phyloP scores from a whole-genome alignment of 441 rosid genomes.

The Biscutella auriculata region DNA sequence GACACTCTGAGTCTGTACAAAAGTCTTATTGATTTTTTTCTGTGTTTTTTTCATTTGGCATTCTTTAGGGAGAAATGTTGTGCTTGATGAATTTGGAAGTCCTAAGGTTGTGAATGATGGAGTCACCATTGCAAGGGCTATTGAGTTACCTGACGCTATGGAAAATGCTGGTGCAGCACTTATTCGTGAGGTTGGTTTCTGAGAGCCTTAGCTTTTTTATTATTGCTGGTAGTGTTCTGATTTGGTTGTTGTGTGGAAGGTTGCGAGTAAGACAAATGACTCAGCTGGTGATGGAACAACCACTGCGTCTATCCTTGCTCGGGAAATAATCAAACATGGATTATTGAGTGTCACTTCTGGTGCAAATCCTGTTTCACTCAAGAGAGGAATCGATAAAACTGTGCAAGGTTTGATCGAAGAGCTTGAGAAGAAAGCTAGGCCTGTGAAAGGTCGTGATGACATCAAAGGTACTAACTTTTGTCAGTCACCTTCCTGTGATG shows the following conservation, averaged over 20 bases:
- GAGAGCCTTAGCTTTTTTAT: not conserved
- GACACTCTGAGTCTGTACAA: not conserved
- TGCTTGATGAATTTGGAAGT: conserved; percentile 81
- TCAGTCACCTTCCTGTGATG: not conserved
- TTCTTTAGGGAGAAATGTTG: conserved; percentile 82
- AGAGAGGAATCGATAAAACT: conserved; percentile 86
- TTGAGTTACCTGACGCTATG: conserved; percentile 81
- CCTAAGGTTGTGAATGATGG: conserved; percentile 97
- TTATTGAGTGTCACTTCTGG: conserved; percentile 82
- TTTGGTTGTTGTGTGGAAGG: conserved; percentile 33
- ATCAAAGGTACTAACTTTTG: conserved; percentile 44
- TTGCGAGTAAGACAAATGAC: conserved; percentile 96
- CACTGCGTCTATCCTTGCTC: conserved; percentile 82
- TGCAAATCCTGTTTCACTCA: conserved; percentile 85
- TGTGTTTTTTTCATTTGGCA: not conserved
- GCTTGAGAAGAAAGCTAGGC: conserved; percentile 74
- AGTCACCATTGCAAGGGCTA: conserved; percentile 88
- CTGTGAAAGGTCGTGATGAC: conserved; percentile 83
- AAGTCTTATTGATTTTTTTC: not conserved
- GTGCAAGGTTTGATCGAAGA: conserved; percentile 62
- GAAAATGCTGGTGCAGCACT: conserved; percentile 98
- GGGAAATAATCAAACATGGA: conserved; percentile 82
- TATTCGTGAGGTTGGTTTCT: conserved; percentile 64
- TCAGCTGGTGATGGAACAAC: conserved; percentile 99
- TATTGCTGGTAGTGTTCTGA: not conserved